phyloP scores from a whole-genome alignment of 257 asterid genomes.

The Solanum medicagineum region DNA sequence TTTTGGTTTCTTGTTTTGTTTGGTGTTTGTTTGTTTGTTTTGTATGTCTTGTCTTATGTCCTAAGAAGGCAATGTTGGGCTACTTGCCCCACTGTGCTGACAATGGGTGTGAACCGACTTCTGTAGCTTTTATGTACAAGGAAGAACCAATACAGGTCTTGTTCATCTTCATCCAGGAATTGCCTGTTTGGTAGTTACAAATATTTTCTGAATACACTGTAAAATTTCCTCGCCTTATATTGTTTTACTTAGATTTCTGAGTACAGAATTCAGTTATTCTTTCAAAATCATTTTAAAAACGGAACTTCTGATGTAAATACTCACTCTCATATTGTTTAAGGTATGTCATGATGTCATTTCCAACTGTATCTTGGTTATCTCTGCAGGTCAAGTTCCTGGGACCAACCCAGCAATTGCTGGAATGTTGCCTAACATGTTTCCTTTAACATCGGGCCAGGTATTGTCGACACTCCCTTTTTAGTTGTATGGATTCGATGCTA shows the following conservation, averaged over 20 bases:
- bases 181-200: slow-evolving; percentile 58
- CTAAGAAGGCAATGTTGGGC: slow-evolving; percentile 99
- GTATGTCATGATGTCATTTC: background rate
- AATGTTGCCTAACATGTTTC: slow-evolving; percentile 70
- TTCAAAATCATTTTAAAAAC: background rate
- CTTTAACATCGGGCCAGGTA: slow-evolving; percentile 77
- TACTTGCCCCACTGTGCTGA: slow-evolving; percentile 99
- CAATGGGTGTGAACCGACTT: slow-evolving; percentile 99
- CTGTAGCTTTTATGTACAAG: slow-evolving; percentile 98
- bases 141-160: slow-evolving; percentile 91
- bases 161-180: slow-evolving; percentile 94
- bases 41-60: slow-evolving; percentile 84
- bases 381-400: slow-evolving; percentile 82
- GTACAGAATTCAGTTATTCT: background rate
- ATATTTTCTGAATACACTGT: slow-evolving; percentile 11
- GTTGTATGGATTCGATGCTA: background rate
- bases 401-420: slow-evolving; percentile 59
- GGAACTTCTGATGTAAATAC: background rate
- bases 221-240: background rate
- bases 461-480: background rate
- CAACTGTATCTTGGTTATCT: slow-evolving; percentile 14
- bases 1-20: slow-evolving; percentile 95
- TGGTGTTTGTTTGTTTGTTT: slow-evolving; percentile 98
- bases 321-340: background rate
- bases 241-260: background rate